Base-by-base conservation (phyloP, 176 grass and related monocot species). In the Urochloa ruziziensis region DNA sequence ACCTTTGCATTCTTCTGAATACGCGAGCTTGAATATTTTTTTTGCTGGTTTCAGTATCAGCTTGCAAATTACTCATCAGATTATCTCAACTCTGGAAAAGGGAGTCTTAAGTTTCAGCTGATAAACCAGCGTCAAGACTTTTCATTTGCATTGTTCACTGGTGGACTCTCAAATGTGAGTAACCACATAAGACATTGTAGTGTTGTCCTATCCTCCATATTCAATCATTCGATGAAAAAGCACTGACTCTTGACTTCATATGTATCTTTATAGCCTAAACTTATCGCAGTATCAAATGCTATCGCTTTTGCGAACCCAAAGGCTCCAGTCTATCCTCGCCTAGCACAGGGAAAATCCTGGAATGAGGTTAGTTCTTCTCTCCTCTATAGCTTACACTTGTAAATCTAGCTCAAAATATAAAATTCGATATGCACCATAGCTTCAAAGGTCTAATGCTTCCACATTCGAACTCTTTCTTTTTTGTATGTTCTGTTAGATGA, bases 121-220 rank as follows among this genome's bases (percentile, higher is more conserved):
- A 98, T 98, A 78, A 98, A 98, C 57, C 95, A 98, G 62, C 56
- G 92, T 12, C 88, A 87, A 32, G 92, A 98, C 27, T 95, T 98
- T 34, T 91, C 96, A n/a, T 88, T 98, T 44, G 89, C 75, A 37
- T 65, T 98, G 32, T 93, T 98, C 74, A 88, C 81, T 6, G 96
- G 96, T 23, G 92, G 96, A 8, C 87, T 93, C 65, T 89, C 87
- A 33, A 90, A 85, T 33, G 96, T 95, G 28, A 88, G 92, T 84
- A 40, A 58, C 67, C 23, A 23, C 18, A 56, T 28, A n/a, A 62
- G 5, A 39, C 52, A 69, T 43, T 6, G 0, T 0, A 19, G 14
- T 33, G 17, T 21, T 14, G 4, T 72, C 10, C 23, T 13, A 51
- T 84, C 66, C 1, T 84, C 66, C 1, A 10, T 0, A 51, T 15